Evolutionary conservation across 2,329 filamentous ascomycete genomes (phyloP), one percentile per base, ranked within the genome.

Genomic region (Epicoccum nigrum): DNA sequence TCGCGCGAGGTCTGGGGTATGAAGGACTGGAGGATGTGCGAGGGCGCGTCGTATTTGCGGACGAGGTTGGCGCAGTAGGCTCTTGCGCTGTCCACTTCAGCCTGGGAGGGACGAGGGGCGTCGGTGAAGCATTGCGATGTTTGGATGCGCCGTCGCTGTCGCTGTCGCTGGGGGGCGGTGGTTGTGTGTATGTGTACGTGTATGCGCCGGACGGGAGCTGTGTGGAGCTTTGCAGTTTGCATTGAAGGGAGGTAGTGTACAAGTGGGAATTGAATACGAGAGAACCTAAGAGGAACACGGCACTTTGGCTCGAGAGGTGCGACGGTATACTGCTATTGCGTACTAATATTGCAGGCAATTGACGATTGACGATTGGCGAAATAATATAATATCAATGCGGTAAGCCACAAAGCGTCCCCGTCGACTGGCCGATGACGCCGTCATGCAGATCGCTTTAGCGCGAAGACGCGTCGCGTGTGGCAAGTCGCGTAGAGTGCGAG

Each of bases 11-110:
- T 81, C 3, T 79, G 79, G 1, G 91, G 92, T 55, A 97, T 83
- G 75, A 97, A 96, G 55, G 90, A 87, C 58, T 90, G 87, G 53
- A 97, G 85, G 28, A 94, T 83, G 70, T 91, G 90, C 13, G 94
- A 92, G 57, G 95, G 90, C 47, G 92, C 88, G 74, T 99, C 94
- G 74, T 91, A 91, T 72, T 87, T 88, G 72, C 92, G 95, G 62
- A 87, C 74, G 33, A 86, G 76, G 58, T 81, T 76, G n/a, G 80
- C 70, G 65, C 85, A 87, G 68, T 86, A 86, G 56, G 71, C 73
- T 51, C 80, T 76, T 9, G 85, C 83, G 39, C 79, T 76, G 58
- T 79, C 70, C 33, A 85, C 71, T 33, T 86, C 83, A 38, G 73
- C 71, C 44, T 72, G 67, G n/a, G 76, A 67, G 4, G 64, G 63